A percentile compares a stretch with the other conserved stretches of the same genome.
Evolutionary conservation across 345 rosid genomes (phyloP).

Genomic region (Cardamine resedifolia): DNA sequence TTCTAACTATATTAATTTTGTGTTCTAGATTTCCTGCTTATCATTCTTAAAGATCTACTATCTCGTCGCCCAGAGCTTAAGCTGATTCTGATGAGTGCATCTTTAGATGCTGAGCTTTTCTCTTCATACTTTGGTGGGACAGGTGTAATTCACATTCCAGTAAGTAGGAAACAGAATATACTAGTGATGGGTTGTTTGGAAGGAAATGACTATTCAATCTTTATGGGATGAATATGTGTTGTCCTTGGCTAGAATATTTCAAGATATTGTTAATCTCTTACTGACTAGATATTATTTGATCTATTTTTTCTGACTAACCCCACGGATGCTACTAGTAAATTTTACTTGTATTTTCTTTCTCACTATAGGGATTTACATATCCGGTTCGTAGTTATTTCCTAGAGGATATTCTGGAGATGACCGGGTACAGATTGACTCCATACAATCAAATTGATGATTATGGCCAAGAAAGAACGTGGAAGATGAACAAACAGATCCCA

Average conservation of each 20-base stretch:
- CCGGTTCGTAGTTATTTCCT: constrained; percentile 71
- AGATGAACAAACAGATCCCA: constrained; percentile 74
- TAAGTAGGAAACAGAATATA: constrained; percentile 46
- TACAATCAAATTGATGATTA: constrained; percentile 88
- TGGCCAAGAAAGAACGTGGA: constrained; percentile 91
- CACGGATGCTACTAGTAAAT: constrained; percentile 4
- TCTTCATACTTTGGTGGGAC: constrained; percentile 87
- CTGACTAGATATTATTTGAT: background rate
- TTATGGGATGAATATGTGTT: constrained; percentile 2
- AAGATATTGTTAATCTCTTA: background rate
- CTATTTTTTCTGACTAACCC: constrained; percentile 7
- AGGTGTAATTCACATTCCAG: constrained; percentile 71
- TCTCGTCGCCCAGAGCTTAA: constrained; percentile 79
- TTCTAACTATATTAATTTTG: constrained; percentile 38
- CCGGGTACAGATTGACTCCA: constrained; percentile 67
- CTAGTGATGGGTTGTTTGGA: constrained; percentile 7
- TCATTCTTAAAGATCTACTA: constrained; percentile 88
- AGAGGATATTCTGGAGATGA: constrained; percentile 78
- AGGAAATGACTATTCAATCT: background rate
- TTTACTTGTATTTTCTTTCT: constrained; percentile 19
- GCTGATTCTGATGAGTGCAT: constrained; percentile 95
- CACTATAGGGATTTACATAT: constrained; percentile 75
- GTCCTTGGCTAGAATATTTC: background rate
- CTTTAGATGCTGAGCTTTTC: constrained; percentile 90
- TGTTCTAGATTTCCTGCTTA: constrained; percentile 81